phyloP scores from a whole-genome alignment of 306 rosid species.

The Sicyos baderoa region DNA sequence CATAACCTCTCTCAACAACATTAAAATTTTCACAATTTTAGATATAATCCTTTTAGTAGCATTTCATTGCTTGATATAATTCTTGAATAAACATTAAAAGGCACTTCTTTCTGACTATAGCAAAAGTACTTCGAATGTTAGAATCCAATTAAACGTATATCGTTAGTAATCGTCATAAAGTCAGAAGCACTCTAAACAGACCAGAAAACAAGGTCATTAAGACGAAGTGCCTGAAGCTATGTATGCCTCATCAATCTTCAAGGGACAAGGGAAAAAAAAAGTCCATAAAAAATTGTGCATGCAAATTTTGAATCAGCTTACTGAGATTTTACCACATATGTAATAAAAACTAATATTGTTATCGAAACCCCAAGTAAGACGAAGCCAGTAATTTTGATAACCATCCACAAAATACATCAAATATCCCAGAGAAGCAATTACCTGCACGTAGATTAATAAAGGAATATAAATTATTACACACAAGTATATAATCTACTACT shows the following conservation, averaged over 20 bases:
- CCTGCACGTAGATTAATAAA: slow-evolving; percentile 37
- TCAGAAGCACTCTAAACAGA: slow-evolving; percentile 2
- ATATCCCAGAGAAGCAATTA: slow-evolving; percentile 74
- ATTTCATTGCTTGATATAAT: not conserved
- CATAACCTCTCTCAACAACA: not conserved
- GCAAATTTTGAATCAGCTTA: slow-evolving; percentile 8
- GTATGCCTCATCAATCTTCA: not conserved
- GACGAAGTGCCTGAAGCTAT: not conserved
- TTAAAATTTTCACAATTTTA: not conserved
- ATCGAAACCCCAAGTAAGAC: slow-evolving; percentile 77
- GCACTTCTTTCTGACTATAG: not conserved
- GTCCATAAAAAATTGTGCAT: not conserved
- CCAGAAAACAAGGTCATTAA: not conserved
- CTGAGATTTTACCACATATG: slow-evolving; percentile 58
- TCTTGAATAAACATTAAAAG: not conserved
- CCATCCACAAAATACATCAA: slow-evolving; percentile 77
- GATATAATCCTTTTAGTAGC: not conserved
- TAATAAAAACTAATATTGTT: slow-evolving; percentile 79
- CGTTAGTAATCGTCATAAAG: not conserved
- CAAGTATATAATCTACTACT: slow-evolving; percentile 10
- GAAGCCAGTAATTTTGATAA: slow-evolving; percentile 79
- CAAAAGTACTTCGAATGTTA: not conserved
- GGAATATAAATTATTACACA: slow-evolving; percentile 10
- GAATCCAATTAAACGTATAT: not conserved
- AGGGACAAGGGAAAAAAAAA: not conserved